phyloP scores from a whole-genome alignment of 306 rosid species.

The Luffa aegyptiaca region DNA sequence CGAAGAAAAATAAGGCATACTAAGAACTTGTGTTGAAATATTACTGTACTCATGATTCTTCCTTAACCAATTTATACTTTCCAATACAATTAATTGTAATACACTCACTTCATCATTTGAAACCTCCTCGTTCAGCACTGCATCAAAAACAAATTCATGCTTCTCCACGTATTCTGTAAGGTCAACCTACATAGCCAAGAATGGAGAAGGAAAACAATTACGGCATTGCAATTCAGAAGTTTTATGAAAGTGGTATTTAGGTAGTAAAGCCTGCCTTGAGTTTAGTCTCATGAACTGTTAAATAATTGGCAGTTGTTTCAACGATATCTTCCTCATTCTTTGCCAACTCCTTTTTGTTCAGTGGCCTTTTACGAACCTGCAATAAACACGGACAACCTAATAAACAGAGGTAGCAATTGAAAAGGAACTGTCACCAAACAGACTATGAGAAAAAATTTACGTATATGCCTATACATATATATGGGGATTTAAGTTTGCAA shows the following conservation, averaged over 20 bases:
- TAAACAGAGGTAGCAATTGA: conserved; percentile 5
- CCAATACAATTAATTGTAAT: conserved; percentile 8
- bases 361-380: conserved; percentile 97
- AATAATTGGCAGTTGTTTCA: conserved; percentile 61
- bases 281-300: conserved; percentile 93
- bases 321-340: conserved; percentile 95
- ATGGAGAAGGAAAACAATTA: not conserved
- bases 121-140: conserved; percentile 94
- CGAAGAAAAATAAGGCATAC: conserved; percentile 1
- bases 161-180: conserved; percentile 86
- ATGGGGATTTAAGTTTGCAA: not conserved
- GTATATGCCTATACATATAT: not conserved
- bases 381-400: conserved; percentile 10
- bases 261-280: conserved; percentile 50
- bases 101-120: conserved; percentile 79
- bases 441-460: not conserved
- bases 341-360: conserved; percentile 82
- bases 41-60: not conserved
- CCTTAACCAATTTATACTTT: not conserved
- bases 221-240: not conserved
- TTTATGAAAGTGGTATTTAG: not conserved
- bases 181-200: conserved; percentile 62
- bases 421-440: not conserved
- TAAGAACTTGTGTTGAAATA: not conserved
- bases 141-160: conserved; percentile 96